Evolutionary conservation across 2,329 filamentous ascomycete genomes (phyloP).

Genomic region (Sclerotinia glacialis): DNA sequence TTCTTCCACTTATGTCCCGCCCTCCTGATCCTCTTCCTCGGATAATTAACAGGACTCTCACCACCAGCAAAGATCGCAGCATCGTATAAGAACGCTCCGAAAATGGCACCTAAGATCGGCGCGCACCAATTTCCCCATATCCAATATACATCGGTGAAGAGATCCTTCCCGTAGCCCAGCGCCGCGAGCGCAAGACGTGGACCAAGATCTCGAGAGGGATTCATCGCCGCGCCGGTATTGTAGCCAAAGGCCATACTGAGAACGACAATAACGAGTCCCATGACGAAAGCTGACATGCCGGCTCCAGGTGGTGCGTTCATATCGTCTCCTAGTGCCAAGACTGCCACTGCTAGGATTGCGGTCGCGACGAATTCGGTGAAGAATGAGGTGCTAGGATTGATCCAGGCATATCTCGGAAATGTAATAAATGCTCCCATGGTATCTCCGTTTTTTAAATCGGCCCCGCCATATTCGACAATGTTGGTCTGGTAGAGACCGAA

Average conservation of each 20-base stretch:
- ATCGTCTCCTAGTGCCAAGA: slow-evolving; percentile 48
- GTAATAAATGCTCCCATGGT: slow-evolving; percentile 47
- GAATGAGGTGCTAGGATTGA: slow-evolving; percentile 43
- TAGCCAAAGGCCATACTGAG: slow-evolving; percentile 45
- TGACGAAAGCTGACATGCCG: slow-evolving; percentile 51
- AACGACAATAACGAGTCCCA: slow-evolving; percentile 45
- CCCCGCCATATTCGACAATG: slow-evolving; percentile 35
- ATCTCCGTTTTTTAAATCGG: slow-evolving; percentile 31
- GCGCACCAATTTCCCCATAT: slow-evolving; percentile 46
- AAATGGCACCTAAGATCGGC: slow-evolving; percentile 42
- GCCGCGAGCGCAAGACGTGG: slow-evolving; percentile 47
- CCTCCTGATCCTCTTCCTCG: slow-evolving; percentile 44
- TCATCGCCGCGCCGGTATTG: slow-evolving; percentile 49
- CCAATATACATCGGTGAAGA: slow-evolving; percentile 45
- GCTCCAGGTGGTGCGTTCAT: slow-evolving; percentile 49
- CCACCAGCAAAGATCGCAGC: slow-evolving; percentile 50
- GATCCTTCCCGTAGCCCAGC: slow-evolving; percentile 45
- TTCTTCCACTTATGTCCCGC: slow-evolving; percentile 46
- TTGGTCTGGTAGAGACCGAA: slow-evolving; percentile 45
- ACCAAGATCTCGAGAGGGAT: slow-evolving; percentile 50
- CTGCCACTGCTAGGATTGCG: slow-evolving; percentile 42
- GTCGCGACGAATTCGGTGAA: slow-evolving; percentile 49
- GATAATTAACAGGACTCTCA: slow-evolving; percentile 52
- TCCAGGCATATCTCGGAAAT: slow-evolving; percentile 43
- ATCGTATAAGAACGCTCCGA: slow-evolving; percentile 51